Base-by-base conservation (phyloP, 768 basidiomycete species). In the Sarcomyxa edulis region DNA sequence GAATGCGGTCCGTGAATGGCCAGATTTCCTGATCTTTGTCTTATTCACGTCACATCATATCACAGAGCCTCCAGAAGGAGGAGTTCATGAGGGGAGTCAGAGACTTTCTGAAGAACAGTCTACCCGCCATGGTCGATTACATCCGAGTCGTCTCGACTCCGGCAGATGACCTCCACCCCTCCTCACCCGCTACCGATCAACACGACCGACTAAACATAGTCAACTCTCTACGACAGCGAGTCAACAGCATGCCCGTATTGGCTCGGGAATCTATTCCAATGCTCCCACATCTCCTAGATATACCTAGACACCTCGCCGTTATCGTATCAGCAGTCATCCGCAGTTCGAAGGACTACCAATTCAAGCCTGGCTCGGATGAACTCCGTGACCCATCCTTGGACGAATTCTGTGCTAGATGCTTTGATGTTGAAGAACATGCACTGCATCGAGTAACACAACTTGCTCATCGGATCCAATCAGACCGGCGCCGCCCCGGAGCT, bases 81-180 rank as follows among this genome's bases (percentile, higher is more conserved):
- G 74, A 81, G n/a, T 84, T 79, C 50, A 89, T 89, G 86, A 69
- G 74, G 23, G 78, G 82, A 4, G 69, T 91, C 43, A 81, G 82
- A 58, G 72, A 75, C 42, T 92, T 91, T 56, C 61, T 91, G 7
- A 65, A 68, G 28, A 74, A 76, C 25, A 84, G 74, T 48, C 48
- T 72, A 19, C 66, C 72, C 2, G 74, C 72, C 14, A 93, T 94
- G 84, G 64, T 83, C 38, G 85, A 92, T 45, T 94, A 92, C 49
- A 76, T 88, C 47, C 48, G 68, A 22, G 70, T 75, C 20, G 77
- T 89, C n/a, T 88, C 85, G 6, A 79, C 80, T 1, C 74, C 75
- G 20, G 52, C 53, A 8, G 48, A 51, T 22, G 66, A 66, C 18
- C 37, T 44, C 6, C 45, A 53, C 40, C 41, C 55, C 14, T 46